These are phyloP conservation scores for Spinellus fusiger DNA, from an alignment of 192 early-diverging fungal genomes.

Conservation along the genomic window DNA sequence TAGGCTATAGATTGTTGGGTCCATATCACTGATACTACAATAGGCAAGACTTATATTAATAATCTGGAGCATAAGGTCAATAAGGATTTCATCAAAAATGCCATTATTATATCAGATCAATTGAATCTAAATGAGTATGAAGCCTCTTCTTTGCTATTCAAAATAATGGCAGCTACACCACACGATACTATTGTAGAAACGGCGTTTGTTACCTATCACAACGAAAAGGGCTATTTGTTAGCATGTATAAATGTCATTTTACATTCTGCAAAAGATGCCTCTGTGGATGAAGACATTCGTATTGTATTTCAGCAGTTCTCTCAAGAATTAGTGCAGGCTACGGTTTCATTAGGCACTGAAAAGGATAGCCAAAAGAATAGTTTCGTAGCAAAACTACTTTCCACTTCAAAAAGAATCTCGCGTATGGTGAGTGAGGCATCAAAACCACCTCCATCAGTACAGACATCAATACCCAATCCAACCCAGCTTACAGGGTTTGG, in stretches of 20 bases:
- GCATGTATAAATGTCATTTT: slow-evolving; percentile 33
- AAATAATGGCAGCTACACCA: slow-evolving; percentile 31
- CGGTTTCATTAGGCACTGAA: not conserved
- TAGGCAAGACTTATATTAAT: slow-evolving; percentile 51
- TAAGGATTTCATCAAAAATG: slow-evolving; percentile 58
- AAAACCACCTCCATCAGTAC: not conserved
- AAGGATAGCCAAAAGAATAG: not conserved
- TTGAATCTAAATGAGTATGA: slow-evolving; percentile 74
- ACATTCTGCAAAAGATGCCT: slow-evolving; percentile 2
- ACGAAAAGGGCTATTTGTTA: slow-evolving; percentile 58
- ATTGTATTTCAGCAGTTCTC: slow-evolving; percentile 5
- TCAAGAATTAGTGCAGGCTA: not conserved
- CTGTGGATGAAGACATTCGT: not conserved
- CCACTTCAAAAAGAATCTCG: not conserved
- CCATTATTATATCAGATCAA: slow-evolving; percentile 70
- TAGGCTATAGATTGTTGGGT: not conserved
- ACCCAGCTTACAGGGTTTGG: not conserved
- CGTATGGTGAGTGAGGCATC: not conserved
- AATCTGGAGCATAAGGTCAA: slow-evolving; percentile 56
- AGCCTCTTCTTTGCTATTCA: slow-evolving; percentile 62
- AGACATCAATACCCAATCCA: not conserved
- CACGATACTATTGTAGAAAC: slow-evolving; percentile 47
- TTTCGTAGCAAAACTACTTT: not conserved
- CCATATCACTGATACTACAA: not conserved
- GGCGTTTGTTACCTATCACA: slow-evolving; percentile 59